These are phyloP conservation scores for Coemansia sp. DNA, from an alignment of 192 early-diverging fungal species.

Conservation along the genomic window DNA sequence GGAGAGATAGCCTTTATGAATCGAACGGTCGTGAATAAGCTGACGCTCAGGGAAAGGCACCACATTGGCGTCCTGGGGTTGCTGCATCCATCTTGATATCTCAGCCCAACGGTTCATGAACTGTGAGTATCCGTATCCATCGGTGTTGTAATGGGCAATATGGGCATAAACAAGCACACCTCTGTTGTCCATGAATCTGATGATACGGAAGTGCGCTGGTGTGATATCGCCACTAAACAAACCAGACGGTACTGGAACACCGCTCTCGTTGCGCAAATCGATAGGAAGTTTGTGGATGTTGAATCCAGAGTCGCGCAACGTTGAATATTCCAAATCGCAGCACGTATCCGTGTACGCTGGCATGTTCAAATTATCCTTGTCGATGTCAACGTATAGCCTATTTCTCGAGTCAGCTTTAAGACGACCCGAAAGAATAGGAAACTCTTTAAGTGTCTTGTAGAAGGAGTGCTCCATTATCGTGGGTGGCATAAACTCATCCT, in stretches of 20 bases:
- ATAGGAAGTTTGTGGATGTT: too few relatives aligned
- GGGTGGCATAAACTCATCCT: too few relatives aligned
- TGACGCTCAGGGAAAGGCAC: neutral
- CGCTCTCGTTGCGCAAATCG: too few relatives aligned
- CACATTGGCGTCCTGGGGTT: neutral
- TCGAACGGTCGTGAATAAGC: neutral
- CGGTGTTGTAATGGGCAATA: constrained; percentile 7
- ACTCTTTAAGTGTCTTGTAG: too few relatives aligned
- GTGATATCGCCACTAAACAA: constrained; percentile 6
- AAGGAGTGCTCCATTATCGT: too few relatives aligned
- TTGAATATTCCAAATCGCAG: too few relatives aligned
- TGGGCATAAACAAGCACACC: constrained; percentile 12
- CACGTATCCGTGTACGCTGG: too few relatives aligned
- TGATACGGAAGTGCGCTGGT: constrained; percentile 1
- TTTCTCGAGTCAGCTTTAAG: too few relatives aligned
- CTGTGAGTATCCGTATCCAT: neutral
- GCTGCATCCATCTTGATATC: constrained; percentile 1
- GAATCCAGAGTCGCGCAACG: too few relatives aligned
- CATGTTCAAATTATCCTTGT: too few relatives aligned
- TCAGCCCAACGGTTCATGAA: constrained; percentile 20
- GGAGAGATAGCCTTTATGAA: neutral
- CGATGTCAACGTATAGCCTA: too few relatives aligned
- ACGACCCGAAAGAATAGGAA: too few relatives aligned
- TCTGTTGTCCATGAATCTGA: constrained; percentile 12
- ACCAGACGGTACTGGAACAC: neutral